Evolutionary conservation across 2,329 filamentous ascomycete species (phyloP).

Genomic region (Botrytis aclada): DNA sequence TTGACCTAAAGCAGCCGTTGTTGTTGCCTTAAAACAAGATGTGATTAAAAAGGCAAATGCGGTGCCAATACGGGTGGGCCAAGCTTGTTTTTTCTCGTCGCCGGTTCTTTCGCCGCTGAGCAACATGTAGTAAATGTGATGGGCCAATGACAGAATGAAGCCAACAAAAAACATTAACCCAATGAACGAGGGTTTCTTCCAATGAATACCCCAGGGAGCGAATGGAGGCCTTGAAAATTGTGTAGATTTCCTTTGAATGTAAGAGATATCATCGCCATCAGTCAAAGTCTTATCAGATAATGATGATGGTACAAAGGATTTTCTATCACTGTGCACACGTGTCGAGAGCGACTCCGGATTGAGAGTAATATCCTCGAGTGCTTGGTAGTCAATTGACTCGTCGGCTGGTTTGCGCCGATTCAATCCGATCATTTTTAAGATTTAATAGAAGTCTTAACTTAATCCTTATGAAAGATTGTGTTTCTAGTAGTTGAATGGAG

Average conservation of each 20-base stretch:
- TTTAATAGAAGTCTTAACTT: neutral
- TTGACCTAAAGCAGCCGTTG: slow-evolving; percentile 22
- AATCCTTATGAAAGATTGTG: neutral
- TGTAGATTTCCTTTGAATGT: neutral
- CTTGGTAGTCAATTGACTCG: neutral
- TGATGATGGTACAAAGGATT: neutral
- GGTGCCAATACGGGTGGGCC: slow-evolving; percentile 24
- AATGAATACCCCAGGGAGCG: neutral
- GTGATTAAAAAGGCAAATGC: slow-evolving; percentile 24
- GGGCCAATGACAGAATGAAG: neutral
- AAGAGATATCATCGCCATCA: neutral
- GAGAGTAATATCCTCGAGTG: neutral
- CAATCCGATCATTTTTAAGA: neutral
- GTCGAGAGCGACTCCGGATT: neutral
- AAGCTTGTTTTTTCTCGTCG: slow-evolving; percentile 20
- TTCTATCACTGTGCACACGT: neutral
- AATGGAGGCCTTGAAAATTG: neutral
- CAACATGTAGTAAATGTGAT: slow-evolving; percentile 25
- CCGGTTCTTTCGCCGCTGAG: slow-evolving; percentile 19
- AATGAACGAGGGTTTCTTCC: slow-evolving; percentile 4
- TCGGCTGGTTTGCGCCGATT: neutral
- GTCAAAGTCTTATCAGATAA: neutral
- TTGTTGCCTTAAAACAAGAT: slow-evolving; percentile 22
- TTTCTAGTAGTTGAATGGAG: neutral
- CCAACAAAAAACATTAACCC: neutral